Conservation (phyloP, 2,329 filamentous ascomycete species). For the Diaporthe batatas region DNA sequence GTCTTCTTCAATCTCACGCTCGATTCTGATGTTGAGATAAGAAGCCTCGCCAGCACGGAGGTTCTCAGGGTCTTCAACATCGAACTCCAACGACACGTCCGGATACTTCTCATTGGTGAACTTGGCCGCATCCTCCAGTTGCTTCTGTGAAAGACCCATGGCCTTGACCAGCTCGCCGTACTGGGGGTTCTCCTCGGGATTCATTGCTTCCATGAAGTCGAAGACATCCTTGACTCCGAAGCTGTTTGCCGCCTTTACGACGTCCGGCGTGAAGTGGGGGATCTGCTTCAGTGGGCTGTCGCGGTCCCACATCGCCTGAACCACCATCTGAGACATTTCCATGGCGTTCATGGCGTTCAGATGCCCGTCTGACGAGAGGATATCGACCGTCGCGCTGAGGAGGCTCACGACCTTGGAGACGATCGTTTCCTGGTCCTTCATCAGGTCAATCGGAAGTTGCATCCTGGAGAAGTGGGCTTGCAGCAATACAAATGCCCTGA, state of each 20-base stretch:
- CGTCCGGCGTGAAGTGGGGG: conserved; percentile 88
- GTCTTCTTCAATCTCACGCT: conserved; percentile 83
- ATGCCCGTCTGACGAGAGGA: conserved; percentile 94
- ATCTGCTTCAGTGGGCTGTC: conserved; percentile 98
- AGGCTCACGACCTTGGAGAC: conserved; percentile 87
- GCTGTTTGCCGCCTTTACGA: conserved; percentile 84
- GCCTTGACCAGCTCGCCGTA: conserved; percentile 83
- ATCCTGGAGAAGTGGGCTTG: conserved; percentile 98
- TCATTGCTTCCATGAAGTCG: conserved; percentile 99
- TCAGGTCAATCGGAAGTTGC: conserved; percentile 94
- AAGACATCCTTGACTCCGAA: conserved; percentile 93
- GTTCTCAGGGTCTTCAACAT: conserved; percentile 83
- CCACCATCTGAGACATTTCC: conserved; percentile 99
- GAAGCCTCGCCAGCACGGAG: conserved; percentile 85
- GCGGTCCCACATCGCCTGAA: conserved; percentile 99
- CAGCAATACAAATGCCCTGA: conserved; percentile 97
- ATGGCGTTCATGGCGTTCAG: conserved; percentile 98
- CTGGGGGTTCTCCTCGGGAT: conserved; percentile 89
- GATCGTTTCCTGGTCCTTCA: conserved; percentile 94
- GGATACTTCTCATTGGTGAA: conserved; percentile 98
- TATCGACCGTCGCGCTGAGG: conserved; percentile 92
- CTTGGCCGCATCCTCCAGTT: conserved; percentile 88
- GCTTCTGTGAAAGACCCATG: conserved; percentile 82
- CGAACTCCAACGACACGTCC: conserved; percentile 91
- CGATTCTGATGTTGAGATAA: conserved; percentile 86